phyloP scores from a whole-genome alignment of 768 basidiomycete species.

The Pluteus cervinus region DNA sequence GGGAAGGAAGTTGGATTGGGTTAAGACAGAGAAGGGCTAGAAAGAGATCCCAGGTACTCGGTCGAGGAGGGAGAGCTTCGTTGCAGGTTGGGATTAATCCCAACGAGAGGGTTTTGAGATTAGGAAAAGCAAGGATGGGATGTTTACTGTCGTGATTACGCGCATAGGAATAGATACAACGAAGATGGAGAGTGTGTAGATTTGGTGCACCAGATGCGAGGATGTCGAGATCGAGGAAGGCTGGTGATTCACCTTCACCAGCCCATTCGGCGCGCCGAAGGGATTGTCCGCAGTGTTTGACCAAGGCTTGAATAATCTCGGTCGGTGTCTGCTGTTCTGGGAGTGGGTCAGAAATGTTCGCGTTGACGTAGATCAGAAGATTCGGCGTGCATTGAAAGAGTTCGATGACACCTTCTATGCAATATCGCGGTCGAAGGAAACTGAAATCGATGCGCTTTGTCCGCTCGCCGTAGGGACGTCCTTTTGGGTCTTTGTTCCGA shows the following conservation, averaged over 20 bases:
- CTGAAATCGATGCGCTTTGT: slow-evolving; percentile 37
- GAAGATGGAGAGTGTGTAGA: slow-evolving; percentile 34
- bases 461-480: slow-evolving; percentile 28
- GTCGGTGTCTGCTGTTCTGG: slow-evolving; percentile 19
- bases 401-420: slow-evolving; percentile 24
- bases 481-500: slow-evolving; percentile 12
- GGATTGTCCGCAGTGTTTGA: slow-evolving; percentile 23
- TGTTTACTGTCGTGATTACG: slow-evolving; percentile 12
- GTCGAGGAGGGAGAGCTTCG: slow-evolving; percentile 12
- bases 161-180: slow-evolving; percentile 32
- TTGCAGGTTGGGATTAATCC: slow-evolving; percentile 32
- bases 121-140: slow-evolving; percentile 23
- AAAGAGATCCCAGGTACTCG: slow-evolving; percentile 32
- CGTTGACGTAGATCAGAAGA: slow-evolving; percentile 35
- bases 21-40: slow-evolving; percentile 27
- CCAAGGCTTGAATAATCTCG: slow-evolving; percentile 27
- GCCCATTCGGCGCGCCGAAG: slow-evolving; percentile 40
- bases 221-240: slow-evolving; percentile 30
- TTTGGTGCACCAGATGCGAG: slow-evolving; percentile 26
- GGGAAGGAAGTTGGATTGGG: slow-evolving; percentile 28
- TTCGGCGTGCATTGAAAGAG: slow-evolving; percentile 36
- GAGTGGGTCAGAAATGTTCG: slow-evolving; percentile 19
- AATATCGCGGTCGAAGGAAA: slow-evolving; percentile 24
- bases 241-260: slow-evolving; percentile 34
- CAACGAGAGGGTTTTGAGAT: slow-evolving; percentile 35